Evolutionary conservation across 164 flowering plant species (phyloP).

Genomic region (Piper betle): DNA sequence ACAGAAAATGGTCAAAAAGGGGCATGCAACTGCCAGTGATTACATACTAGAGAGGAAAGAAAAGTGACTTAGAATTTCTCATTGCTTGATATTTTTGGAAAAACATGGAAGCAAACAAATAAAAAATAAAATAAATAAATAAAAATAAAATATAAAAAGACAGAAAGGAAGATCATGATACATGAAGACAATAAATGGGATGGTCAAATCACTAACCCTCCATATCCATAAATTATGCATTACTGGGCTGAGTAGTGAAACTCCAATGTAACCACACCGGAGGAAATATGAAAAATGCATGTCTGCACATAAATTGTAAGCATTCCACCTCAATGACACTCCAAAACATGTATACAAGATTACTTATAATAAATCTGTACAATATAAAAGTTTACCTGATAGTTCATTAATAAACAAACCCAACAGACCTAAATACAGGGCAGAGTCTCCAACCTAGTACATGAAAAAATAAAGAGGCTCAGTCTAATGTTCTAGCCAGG

Average conservation of each 20-base stretch:
- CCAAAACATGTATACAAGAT: background rate
- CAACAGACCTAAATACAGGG: slow-evolving; percentile 70
- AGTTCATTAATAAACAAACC: slow-evolving; percentile 74
- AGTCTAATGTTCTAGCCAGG: too few relatives aligned
- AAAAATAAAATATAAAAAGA: too few relatives aligned
- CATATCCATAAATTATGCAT: slow-evolving; percentile 99
- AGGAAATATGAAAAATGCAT: slow-evolving; percentile 88
- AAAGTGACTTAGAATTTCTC: too few relatives aligned
- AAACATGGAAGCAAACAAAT: too few relatives aligned
- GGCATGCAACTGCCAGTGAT: too few relatives aligned
- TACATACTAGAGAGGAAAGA: too few relatives aligned
- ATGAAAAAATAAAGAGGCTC: slow-evolving; percentile 9
- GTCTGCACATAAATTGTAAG: slow-evolving; percentile 36
- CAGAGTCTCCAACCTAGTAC: slow-evolving; percentile 79
- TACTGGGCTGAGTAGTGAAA: slow-evolving; percentile 83
- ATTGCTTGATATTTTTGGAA: too few relatives aligned
- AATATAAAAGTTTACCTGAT: slow-evolving; percentile 73
- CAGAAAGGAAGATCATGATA: too few relatives aligned
- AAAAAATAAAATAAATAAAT: too few relatives aligned
- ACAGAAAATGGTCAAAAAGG: too few relatives aligned
- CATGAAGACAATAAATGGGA: slow-evolving; percentile 7
- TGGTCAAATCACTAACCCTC: slow-evolving; percentile 52
- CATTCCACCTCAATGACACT: background rate
- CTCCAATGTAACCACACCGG: slow-evolving; percentile 79
- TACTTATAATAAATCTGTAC: too few relatives aligned